A percentile compares a stretch with the other conserved stretches of the same genome.
These are phyloP conservation scores for Sphagnum tenellum DNA, from an alignment of 225 moss, liverwort and hornwort genomes.

Conservation along the genomic window DNA sequence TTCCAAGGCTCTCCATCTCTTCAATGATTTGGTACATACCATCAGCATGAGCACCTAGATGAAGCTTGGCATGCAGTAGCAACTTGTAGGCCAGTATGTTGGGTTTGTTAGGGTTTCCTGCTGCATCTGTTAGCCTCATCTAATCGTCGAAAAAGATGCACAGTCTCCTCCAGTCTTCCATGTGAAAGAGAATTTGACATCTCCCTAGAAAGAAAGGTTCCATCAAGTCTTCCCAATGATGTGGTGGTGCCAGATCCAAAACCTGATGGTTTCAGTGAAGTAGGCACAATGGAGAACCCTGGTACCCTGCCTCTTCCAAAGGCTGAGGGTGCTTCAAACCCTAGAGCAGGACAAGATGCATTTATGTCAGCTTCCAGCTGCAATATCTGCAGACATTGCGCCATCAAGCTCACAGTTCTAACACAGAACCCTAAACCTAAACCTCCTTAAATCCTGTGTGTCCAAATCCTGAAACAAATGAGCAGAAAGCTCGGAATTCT, in stretches of 20 bases:
- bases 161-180: conserved; percentile 62
- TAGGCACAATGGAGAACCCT: conserved; percentile 47
- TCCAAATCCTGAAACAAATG: background rate
- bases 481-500: background rate
- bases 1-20: conserved; percentile 64
- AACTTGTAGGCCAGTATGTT: conserved; percentile 66
- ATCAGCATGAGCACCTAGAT: conserved; percentile 52
- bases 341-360: conserved; percentile 34
- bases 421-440: background rate
- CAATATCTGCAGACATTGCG: conserved; percentile 19
- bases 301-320: conserved; percentile 35
- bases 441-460: conserved; percentile 1
- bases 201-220: conserved; percentile 43
- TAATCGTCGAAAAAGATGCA: conserved; percentile 83
- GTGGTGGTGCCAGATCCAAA: conserved; percentile 13
- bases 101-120: conserved; percentile 52
- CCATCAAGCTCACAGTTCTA: conserved; percentile 32
- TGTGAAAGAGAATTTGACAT: conserved; percentile 71
- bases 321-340: conserved; percentile 21
- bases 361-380: conserved; percentile 41
- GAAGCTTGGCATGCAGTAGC: conserved; percentile 73
- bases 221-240: conserved; percentile 29
- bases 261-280: conserved; percentile 23
- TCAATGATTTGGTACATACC: conserved; percentile 42
- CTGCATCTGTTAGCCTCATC: conserved; percentile 54